Evolutionary conservation across 2,329 filamentous ascomycete genomes (phyloP), one percentile per base, ranked within the genome.

Genomic region (Diaporthe capsici): DNA sequence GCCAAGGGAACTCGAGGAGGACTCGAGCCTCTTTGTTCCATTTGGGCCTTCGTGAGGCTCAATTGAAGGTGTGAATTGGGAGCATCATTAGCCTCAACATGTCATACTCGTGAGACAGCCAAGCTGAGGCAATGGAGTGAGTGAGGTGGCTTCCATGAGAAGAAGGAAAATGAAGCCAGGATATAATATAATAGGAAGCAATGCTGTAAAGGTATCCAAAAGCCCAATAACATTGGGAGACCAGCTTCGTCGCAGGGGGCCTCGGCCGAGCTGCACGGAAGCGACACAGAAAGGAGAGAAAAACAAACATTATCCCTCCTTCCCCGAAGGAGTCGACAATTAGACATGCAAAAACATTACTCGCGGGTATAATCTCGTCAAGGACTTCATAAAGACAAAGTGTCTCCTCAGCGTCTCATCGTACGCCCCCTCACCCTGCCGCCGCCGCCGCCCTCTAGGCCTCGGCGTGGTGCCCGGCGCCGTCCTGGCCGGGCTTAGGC

Each of bases 311-410:
- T 49, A 65, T 34, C 47, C 13, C 47, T 39, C 49, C 34, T 42
- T 22, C 65, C 22, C 1, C 7, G 34, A 8, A 42, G 20, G 34
- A 70, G 37, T 39, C 37, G n/a, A 42, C 47, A 55, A 70, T 42
- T 53, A 55, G 65, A 31, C 22, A 70, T 70, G n/a, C 49, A 70
- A 70, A 70, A 42, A 75, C 57, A 72, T 72, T 71, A 65, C 10
- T 58, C 47, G 55, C 44, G 73, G 67, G 73, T 75, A 75, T 75
- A 72, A 65, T 37, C n/a, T 61, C 55, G 61, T 55, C 28, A 55
- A 37, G 17, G 31, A 34, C 51, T 39, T 49, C 44, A 53, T 37
- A 25, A 47, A 47, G 15, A 57, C n/a, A 53, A 28, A 28, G 10
- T 13, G 47, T 22, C 65, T 20, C 28, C 39, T 47, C 42, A 25